These are phyloP conservation scores for Colletotrichum sp. DNA, from an alignment of 2,329 filamentous ascomycete species.

Conservation along the genomic window DNA sequence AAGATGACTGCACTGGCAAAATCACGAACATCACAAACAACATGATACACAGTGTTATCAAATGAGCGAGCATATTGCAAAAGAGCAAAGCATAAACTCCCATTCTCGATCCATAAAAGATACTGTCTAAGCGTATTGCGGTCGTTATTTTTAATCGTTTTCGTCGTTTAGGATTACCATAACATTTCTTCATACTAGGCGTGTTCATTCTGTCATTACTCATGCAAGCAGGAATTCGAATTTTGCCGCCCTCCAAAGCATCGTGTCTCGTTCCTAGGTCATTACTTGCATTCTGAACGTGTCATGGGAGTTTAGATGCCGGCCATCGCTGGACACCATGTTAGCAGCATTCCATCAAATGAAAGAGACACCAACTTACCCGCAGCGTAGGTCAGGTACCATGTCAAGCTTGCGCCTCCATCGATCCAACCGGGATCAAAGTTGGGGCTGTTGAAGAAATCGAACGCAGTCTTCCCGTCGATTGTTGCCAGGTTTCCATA, in stretches of 20 bases:
- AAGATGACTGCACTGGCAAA: neutral
- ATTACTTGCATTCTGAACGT: neutral
- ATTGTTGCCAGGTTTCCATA: slow-evolving; percentile 82
- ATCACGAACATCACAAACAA: neutral
- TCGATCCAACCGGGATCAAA: slow-evolving; percentile 77
- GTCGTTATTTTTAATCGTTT: neutral
- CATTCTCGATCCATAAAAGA: neutral
- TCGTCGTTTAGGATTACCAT: neutral
- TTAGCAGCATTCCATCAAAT: neutral
- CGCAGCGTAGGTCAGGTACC: slow-evolving; percentile 82
- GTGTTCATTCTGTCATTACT: neutral
- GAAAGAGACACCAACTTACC: slow-evolving; percentile 55
- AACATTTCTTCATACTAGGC: neutral
- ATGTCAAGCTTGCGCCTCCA: slow-evolving; percentile 81
- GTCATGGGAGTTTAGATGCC: neutral
- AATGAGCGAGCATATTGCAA: neutral
- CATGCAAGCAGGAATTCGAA: neutral
- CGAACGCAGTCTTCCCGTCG: slow-evolving; percentile 71
- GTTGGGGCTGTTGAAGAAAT: slow-evolving; percentile 71
- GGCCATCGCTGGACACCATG: slow-evolving; percentile 24
- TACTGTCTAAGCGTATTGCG: neutral
- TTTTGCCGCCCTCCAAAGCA: neutral
- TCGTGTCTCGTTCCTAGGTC: neutral
- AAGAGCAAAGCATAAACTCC: neutral
- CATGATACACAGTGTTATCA: neutral